Evolutionary conservation across 441 rosid species (phyloP).

Genomic region (Gossypium lobatum): DNA sequence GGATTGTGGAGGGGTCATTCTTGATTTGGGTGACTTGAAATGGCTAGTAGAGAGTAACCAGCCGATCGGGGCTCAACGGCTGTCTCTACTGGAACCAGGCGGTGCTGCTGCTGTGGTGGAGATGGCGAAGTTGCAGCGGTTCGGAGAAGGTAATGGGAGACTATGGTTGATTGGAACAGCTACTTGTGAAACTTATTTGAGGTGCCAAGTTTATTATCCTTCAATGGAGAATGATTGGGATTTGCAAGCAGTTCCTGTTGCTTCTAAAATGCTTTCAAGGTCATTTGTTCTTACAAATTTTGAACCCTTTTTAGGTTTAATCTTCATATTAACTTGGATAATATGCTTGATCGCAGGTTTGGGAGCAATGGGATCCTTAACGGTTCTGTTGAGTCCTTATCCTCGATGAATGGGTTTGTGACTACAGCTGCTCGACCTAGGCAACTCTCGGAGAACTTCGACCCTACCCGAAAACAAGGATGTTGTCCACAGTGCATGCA

Average conservation of each 20-base stretch:
- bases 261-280: conserved; percentile 68
- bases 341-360: conserved; percentile 29
- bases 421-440: conserved; percentile 32
- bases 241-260: conserved; percentile 82
- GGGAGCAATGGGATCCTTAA: conserved; percentile 47
- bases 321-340: no score
- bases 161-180: conserved; percentile 85
- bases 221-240: conserved; percentile 91
- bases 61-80: conserved; percentile 18
- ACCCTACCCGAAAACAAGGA: conserved; percentile 36
- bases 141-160: conserved; percentile 33
- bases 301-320: no score
- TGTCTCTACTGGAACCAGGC: conserved; percentile 40
- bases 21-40: conserved; percentile 86
- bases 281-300: conserved; percentile 12
- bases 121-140: conserved; percentile 51
- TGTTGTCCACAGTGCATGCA: conserved; percentile 65
- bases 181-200: conserved; percentile 83
- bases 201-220: conserved; percentile 88
- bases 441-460: conserved; percentile 40
- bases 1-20: conserved; percentile 54
- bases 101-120: conserved; percentile 43
- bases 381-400: conserved; percentile 44
- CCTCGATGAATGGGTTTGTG: conserved; percentile 45
- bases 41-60: conserved; percentile 55